These are phyloP conservation scores for Candida sakaeoensis DNA, from an alignment of 805 yeast genomes.

Conservation along the genomic window DNA sequence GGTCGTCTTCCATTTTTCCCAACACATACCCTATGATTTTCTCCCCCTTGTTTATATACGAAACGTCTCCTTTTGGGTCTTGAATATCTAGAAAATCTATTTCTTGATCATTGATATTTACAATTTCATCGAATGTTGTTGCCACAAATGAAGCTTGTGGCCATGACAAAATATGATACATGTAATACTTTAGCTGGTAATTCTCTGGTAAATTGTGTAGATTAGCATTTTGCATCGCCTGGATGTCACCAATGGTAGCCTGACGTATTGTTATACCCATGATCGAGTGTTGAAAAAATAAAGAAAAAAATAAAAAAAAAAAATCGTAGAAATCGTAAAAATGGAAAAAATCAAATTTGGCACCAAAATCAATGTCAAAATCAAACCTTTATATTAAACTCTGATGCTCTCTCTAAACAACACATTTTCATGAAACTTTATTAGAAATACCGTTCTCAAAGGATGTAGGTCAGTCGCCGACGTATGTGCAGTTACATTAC, in stretches of 20 bases:
- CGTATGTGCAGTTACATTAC: constrained; percentile 78
- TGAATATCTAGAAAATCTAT: background rate
- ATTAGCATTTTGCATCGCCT: constrained; percentile 95
- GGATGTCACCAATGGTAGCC: constrained; percentile 82
- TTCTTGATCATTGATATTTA: constrained; percentile 17
- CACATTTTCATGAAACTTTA: constrained; percentile 62
- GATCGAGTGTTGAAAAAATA: background rate
- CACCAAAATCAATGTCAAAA: too few species aligned
- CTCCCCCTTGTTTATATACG: constrained; percentile 65
- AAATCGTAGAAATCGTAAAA: background rate
- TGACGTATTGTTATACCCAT: constrained; percentile 87
- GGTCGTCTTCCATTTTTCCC: constrained; percentile 96
- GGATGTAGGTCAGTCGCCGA: constrained; percentile 60
- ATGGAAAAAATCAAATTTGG: background rate
- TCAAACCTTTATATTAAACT: background rate
- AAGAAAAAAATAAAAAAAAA: background rate
- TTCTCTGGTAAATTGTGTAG: constrained; percentile 91
- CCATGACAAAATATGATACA: constrained; percentile 94
- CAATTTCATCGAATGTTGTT: constrained; percentile 50
- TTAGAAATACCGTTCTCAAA: constrained; percentile 67
- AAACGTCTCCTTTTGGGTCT: constrained; percentile 56
- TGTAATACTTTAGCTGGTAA: constrained; percentile 85
- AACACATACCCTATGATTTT: constrained; percentile 93
- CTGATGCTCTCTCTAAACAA: constrained; percentile 51
- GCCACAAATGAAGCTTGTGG: constrained; percentile 98